phyloP scores from a whole-genome alignment of 495 filamentous ascomycete genomes.

The Emericellopsis terricola region DNA sequence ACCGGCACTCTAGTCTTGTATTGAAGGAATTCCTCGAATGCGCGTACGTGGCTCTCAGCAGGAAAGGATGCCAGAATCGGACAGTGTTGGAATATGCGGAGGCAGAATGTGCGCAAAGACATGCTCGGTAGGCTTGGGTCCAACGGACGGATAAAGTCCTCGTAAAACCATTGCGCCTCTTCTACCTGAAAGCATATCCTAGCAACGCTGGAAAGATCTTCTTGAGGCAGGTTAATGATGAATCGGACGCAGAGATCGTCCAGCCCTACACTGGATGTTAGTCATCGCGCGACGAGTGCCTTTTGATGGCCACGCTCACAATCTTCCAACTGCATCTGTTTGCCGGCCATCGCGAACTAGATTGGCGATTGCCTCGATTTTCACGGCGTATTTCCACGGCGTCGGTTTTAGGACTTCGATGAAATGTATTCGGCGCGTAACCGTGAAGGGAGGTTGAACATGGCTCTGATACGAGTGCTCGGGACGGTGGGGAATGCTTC shows the following conservation, averaged over 20 bases:
- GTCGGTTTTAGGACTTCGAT: constrained; percentile 1
- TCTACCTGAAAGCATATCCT: constrained; percentile 97
- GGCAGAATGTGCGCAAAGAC: constrained; percentile 61
- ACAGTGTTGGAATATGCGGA: constrained; percentile 83
- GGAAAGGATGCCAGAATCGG: constrained; percentile 71
- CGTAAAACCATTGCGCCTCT: constrained; percentile 99
- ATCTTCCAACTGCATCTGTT: constrained; percentile 74
- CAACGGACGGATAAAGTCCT: constrained; percentile 88
- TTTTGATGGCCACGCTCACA: too few relatives aligned
- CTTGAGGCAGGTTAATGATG: constrained; percentile 83
- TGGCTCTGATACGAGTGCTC: background rate
- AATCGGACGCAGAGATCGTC: constrained; percentile 92
- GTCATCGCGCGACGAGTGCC: too few relatives aligned
- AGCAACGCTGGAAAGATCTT: constrained; percentile 76
- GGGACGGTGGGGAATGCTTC: too few relatives aligned
- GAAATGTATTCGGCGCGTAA: constrained; percentile 1
- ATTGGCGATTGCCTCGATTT: constrained; percentile 20
- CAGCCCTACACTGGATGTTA: too few relatives aligned
- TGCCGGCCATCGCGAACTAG: constrained; percentile 52
- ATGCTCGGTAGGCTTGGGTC: constrained; percentile 74
- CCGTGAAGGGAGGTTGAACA: constrained; percentile 2
- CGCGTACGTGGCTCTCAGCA: constrained; percentile 52
- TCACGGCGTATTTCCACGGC: constrained; percentile 11
- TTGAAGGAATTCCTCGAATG: constrained; percentile 74
- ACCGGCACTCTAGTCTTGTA: constrained; percentile 94